phyloP scores from a whole-genome alignment of 345 rosid genomes.

The Populus euphratica region DNA sequence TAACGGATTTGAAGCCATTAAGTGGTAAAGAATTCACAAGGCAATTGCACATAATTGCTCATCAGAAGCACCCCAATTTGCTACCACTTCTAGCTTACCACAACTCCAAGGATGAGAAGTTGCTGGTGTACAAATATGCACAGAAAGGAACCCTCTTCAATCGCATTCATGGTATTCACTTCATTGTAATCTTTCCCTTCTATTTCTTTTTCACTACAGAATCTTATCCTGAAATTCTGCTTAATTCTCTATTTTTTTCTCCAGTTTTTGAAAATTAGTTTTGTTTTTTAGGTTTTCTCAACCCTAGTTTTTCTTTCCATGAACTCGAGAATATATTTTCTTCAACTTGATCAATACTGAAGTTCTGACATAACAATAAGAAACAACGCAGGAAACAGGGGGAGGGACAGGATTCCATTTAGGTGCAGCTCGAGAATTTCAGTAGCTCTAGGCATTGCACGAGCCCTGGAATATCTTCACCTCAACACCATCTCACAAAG shows the following conservation, averaged over 20 bases:
- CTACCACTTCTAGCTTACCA: slow-evolving; percentile 65
- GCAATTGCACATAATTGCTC: slow-evolving; percentile 27
- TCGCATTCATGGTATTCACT: slow-evolving; percentile 47
- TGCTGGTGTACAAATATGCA: slow-evolving; percentile 38
- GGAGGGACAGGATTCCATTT: slow-evolving; percentile 39
- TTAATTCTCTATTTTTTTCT: too few species aligned
- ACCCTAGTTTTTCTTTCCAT: too few species aligned
- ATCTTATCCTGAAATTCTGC: too few species aligned
- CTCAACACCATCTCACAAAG: slow-evolving; percentile 11
- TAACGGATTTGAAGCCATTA: slow-evolving; percentile 46
- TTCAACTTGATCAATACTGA: neutral
- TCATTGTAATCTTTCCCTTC: neutral
- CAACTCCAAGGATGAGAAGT: slow-evolving; percentile 63
- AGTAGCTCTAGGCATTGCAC: slow-evolving; percentile 42
- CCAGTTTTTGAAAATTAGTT: too few species aligned
- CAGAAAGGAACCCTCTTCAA: slow-evolving; percentile 45
- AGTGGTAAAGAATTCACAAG: slow-evolving; percentile 37
- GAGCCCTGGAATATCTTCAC: slow-evolving; percentile 55
- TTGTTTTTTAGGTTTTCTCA: too few species aligned
- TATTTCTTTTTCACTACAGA: too few species aligned
- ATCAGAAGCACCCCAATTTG: slow-evolving; percentile 47
- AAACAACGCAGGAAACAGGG: slow-evolving; percentile 33
- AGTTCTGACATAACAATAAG: neutral
- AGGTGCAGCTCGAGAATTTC: slow-evolving; percentile 46
- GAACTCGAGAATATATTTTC: too few species aligned